A percentile compares a stretch with the other conserved stretches of the same genome.
phyloP scores from a whole-genome alignment of 495 filamentous ascomycete species.

The Pseudevernia furfuracea region DNA sequence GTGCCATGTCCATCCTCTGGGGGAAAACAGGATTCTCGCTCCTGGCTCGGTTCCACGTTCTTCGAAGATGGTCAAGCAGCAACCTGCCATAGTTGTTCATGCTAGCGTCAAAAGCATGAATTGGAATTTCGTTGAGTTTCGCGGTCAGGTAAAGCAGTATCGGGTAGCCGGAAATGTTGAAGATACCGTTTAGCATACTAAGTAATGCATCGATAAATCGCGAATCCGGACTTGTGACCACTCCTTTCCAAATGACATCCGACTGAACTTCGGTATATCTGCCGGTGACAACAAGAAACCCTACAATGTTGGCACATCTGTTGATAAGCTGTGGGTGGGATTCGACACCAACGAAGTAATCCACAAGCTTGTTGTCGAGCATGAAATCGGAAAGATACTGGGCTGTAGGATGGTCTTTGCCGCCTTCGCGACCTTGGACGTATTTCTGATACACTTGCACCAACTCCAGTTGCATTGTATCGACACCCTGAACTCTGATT shows the following conservation, averaged over 20 bases:
- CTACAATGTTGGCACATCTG: slow-evolving; percentile 73
- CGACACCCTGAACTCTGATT: slow-evolving; percentile 65
- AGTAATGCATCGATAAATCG: slow-evolving; percentile 73
- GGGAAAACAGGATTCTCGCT: slow-evolving; percentile 6
- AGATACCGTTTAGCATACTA: slow-evolving; percentile 61
- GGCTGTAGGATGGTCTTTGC: slow-evolving; percentile 45
- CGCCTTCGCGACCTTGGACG: slow-evolving; percentile 35
- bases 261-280: slow-evolving; percentile 65
- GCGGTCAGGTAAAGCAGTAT: slow-evolving; percentile 61
- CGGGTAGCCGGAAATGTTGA: slow-evolving; percentile 43
- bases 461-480: slow-evolving; percentile 63
- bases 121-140: slow-evolving; percentile 63
- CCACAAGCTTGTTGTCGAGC: slow-evolving; percentile 56
- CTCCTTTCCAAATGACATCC: slow-evolving; percentile 77
- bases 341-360: slow-evolving; percentile 83
- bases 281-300: slow-evolving; percentile 76
- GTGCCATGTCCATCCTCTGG: slow-evolving; percentile 31
- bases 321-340: slow-evolving; percentile 86
- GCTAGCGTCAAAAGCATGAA: slow-evolving; percentile 50
- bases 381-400: slow-evolving; percentile 61
- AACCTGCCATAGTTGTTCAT: slow-evolving; percentile 42
- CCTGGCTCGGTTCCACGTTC: slow-evolving; percentile 24
- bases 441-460: slow-evolving; percentile 52
- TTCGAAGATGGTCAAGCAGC: slow-evolving; percentile 35
- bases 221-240: slow-evolving; percentile 76